Percentiles rank a stretch among this genome's conserved stretches.
These are phyloP conservation scores for Ophryocystis elektroscirrha DNA, from an alignment of 169 alveolate genomes.

Conservation along the genomic window DNA sequence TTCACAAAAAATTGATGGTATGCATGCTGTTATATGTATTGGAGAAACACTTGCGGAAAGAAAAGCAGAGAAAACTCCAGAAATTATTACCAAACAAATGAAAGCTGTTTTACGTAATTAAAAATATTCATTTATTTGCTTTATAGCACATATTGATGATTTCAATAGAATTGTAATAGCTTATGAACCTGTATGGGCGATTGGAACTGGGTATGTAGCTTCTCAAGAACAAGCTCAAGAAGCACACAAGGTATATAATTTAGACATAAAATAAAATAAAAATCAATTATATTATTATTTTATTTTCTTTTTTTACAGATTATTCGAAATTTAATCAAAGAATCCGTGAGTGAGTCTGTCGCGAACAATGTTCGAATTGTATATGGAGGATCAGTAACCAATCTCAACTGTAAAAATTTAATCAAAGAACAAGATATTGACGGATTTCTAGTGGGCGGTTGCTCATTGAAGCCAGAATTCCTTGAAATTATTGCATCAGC, in stretches of 20 bases:
- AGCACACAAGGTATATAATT: conserved; percentile 55
- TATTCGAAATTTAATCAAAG: conserved; percentile 47
- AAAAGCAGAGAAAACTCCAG: conserved; percentile 67
- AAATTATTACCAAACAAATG: conserved; percentile 65
- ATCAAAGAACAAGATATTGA: conserved; percentile 70
- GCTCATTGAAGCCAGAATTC: conserved; percentile 84
- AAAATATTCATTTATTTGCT: not conserved
- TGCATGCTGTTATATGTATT: conserved; percentile 72
- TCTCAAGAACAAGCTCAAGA: conserved; percentile 84
- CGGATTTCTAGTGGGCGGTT: conserved; percentile 98
- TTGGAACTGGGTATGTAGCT: conserved; percentile 94
- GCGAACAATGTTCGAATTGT: conserved; percentile 67
- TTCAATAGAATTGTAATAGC: conserved; percentile 82
- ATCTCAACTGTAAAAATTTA: conserved; percentile 69
- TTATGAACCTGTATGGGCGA: conserved; percentile 98
- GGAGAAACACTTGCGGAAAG: conserved; percentile 85
- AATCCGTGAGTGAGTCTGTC: conserved; percentile 46
- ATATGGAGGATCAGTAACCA: conserved; percentile 95
- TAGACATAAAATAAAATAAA: conserved; percentile 1
- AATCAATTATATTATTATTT: not conserved
- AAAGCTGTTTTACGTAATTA: conserved; percentile 28
- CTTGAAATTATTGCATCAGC: conserved; percentile 71
- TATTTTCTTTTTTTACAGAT: conserved; percentile 17
- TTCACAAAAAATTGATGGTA: conserved; percentile 29
- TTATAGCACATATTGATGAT: conserved; percentile 32